A percentile compares a stretch with the other conserved stretches of the same genome.
phyloP scores from a whole-genome alignment of 352 stramenopile species.

The Pythium brassicae region DNA sequence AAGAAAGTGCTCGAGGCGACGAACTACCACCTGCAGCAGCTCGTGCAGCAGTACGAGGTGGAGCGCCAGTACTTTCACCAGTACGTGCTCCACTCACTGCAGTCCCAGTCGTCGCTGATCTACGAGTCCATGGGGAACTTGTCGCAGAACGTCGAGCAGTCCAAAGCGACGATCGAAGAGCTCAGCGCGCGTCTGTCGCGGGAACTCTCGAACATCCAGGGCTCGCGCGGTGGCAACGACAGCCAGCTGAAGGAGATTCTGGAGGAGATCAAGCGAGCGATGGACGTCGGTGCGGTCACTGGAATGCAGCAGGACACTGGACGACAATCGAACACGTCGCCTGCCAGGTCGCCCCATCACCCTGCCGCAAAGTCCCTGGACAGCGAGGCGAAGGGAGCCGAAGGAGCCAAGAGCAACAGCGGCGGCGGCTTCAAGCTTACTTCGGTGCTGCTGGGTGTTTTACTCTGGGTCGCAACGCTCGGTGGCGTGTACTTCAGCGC shows the following conservation, averaged over 20 bases:
- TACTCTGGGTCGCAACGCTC: conserved; percentile 17
- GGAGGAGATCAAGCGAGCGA: conserved; percentile 17
- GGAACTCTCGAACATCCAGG: conserved; percentile 15
- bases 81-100: conserved; percentile 22
- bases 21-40: conserved; percentile 22
- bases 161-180: conserved; percentile 19
- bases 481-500: conserved; percentile 18
- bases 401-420: background rate
- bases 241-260: conserved; percentile 16
- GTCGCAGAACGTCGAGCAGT: conserved; percentile 16
- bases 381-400: background rate
- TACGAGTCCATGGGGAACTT: conserved; percentile 20
- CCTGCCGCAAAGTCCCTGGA: conserved; percentile 1
- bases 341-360: conserved; percentile 1
- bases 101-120: conserved; percentile 20
- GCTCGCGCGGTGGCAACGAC: conserved; percentile 8
- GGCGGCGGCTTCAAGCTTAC: conserved; percentile 5
- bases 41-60: conserved; percentile 26
- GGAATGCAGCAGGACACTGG: background rate
- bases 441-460: conserved; percentile 8
- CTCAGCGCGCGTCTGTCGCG: conserved; percentile 11
- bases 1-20: conserved; percentile 27
- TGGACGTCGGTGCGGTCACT: conserved; percentile 6
- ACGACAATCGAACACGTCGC: conserved; percentile 1
- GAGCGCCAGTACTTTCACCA: conserved; percentile 33